Conservation (phyloP, 225 moss, liverwort and hornwort genomes). For the Sphagnum contortum region DNA sequence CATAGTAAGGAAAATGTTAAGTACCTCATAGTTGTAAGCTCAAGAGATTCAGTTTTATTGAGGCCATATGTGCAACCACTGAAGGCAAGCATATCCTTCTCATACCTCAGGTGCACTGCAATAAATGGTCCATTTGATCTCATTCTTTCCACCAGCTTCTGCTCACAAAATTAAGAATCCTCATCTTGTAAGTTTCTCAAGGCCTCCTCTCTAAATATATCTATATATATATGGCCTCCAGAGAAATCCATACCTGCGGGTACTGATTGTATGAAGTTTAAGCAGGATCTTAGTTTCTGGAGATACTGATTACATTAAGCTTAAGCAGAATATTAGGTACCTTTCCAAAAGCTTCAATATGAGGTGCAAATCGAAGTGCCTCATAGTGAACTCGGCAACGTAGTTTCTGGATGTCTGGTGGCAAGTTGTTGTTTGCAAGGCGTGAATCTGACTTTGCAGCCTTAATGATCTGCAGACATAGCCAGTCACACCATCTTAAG, state of each 20-base stretch:
- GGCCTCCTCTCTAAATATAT: not conserved
- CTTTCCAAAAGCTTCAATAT: slow-evolving; percentile 74
- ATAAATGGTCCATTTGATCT: slow-evolving; percentile 71
- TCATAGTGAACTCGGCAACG: slow-evolving; percentile 96
- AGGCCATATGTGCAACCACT: slow-evolving; percentile 88
- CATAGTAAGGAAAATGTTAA: no score
- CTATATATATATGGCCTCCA: not conserved
- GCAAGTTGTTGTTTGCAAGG: slow-evolving; percentile 77
- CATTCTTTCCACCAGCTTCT: slow-evolving; percentile 83
- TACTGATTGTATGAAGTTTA: not conserved
- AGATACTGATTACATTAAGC: no score
- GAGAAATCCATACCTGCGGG: no score
- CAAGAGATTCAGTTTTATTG: slow-evolving; percentile 47
- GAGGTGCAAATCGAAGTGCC: slow-evolving; percentile 82
- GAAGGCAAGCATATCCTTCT: slow-evolving; percentile 97
- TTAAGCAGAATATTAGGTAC: slow-evolving; percentile 13
- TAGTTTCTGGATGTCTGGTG: slow-evolving; percentile 75
- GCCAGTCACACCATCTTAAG: not conserved
- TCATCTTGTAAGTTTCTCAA: not conserved
- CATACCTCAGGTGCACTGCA: slow-evolving; percentile 88
- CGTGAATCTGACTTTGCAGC: slow-evolving; percentile 91
- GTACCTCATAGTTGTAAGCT: slow-evolving; percentile 59
- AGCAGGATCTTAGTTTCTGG: no score
- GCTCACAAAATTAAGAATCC: slow-evolving; percentile 7
- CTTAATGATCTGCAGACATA: slow-evolving; percentile 56